phyloP scores from a whole-genome alignment of 148 eudicot species.

The Pouteria glomerata region DNA sequence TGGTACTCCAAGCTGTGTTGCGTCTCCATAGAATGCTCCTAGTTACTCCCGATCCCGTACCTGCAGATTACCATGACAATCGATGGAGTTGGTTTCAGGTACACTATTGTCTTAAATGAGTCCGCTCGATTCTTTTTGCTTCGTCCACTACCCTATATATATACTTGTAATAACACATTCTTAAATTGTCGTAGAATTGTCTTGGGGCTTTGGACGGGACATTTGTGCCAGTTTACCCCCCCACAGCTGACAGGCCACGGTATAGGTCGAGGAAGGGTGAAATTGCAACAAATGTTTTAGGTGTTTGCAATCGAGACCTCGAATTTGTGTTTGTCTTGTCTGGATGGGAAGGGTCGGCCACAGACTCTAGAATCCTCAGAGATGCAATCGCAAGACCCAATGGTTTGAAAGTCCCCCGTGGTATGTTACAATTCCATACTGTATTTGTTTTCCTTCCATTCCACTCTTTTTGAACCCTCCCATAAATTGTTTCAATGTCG shows the following conservation, averaged over 20 bases:
- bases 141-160: too few relatives aligned
- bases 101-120: background rate
- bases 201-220: background rate
- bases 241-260: background rate
- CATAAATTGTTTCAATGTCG: too few relatives aligned
- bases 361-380: background rate
- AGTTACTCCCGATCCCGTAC: too few relatives aligned
- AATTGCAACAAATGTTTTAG: background rate
- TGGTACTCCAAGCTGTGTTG: too few relatives aligned
- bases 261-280: too few relatives aligned
- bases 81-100: background rate
- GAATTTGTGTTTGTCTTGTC: background rate
- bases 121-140: background rate
- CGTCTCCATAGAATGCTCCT: too few relatives aligned
- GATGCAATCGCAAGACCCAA: background rate
- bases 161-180: too few relatives aligned
- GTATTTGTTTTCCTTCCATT: too few relatives aligned
- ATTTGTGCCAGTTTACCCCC: background rate
- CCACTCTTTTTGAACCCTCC: too few relatives aligned
- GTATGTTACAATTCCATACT: background rate
- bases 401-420: background rate
- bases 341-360: background rate
- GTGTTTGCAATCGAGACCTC: background rate
- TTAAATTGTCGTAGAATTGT: background rate
- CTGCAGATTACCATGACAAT: background rate